phyloP scores from a whole-genome alignment of 331 rosid species.

The Acacia concinna region DNA sequence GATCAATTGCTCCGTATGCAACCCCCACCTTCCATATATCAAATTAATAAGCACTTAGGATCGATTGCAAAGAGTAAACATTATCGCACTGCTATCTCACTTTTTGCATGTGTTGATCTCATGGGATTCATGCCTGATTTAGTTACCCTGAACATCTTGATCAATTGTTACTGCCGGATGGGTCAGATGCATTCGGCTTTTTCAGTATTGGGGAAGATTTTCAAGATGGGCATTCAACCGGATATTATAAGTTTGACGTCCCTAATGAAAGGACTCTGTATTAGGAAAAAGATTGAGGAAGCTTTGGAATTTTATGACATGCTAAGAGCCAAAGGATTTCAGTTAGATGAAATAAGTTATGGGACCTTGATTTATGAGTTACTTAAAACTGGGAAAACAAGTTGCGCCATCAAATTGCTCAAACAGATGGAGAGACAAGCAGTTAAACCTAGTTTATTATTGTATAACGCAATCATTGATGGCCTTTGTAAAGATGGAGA shows the following conservation, averaged over 20 bases:
- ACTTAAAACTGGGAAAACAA: neutral
- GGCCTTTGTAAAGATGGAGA: slow-evolving; percentile 12
- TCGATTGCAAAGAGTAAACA: neutral
- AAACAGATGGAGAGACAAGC: neutral
- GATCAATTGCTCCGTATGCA: neutral
- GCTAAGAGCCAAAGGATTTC: neutral
- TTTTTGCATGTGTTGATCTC: neutral
- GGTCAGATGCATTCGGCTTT: neutral
- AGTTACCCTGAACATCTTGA: neutral
- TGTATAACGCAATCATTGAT: slow-evolving; percentile 10
- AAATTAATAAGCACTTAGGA: neutral
- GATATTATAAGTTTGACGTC: neutral
- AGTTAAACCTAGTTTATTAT: neutral
- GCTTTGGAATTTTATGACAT: neutral
- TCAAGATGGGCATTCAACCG: neutral
- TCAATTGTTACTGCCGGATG: neutral
- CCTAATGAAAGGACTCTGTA: neutral
- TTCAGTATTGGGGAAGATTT: neutral
- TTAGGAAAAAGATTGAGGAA: neutral
- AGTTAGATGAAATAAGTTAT: neutral
- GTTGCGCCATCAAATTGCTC: neutral
- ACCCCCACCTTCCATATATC: neutral
- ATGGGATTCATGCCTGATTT: neutral
- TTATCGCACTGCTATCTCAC: neutral
- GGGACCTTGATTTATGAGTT: slow-evolving; percentile 18